A percentile compares a stretch with the other conserved stretches of the same genome.
Evolutionary conservation across 1,139 yeast genomes (phyloP).

Genomic region (Ashbya aceris): DNA sequence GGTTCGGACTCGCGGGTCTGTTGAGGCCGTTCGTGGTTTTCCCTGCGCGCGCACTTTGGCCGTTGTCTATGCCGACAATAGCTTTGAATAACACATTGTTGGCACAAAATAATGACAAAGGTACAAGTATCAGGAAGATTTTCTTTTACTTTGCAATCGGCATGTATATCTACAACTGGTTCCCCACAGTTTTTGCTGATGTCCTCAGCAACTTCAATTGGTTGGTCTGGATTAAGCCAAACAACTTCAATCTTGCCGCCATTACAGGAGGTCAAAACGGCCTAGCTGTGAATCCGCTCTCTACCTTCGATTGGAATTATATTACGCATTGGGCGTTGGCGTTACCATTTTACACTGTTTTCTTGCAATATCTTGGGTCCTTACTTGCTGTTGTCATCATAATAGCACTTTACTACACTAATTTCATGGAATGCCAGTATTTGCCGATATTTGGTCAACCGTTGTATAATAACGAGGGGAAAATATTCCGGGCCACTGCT

Average conservation of each 20-base stretch:
- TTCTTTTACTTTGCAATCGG: conserved; percentile 31
- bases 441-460: conserved; percentile 46
- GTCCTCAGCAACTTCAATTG: conserved; percentile 39
- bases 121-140: conserved; percentile 39
- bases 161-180: conserved; percentile 46
- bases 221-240: conserved; percentile 56
- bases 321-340: not conserved
- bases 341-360: conserved; percentile 41
- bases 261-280: conserved; percentile 46
- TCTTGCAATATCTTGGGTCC: conserved; percentile 37
- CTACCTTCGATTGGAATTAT: conserved; percentile 43
- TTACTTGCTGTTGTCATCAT: conserved; percentile 36
- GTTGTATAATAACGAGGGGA: conserved; percentile 42
- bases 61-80: conserved; percentile 43
- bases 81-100: conserved; percentile 47
- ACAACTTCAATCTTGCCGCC: conserved; percentile 43
- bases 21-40: conserved; percentile 48
- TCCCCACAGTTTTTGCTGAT: conserved; percentile 35
- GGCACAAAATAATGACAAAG: conserved; percentile 37
- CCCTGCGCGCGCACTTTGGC: conserved; percentile 51
- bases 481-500: conserved; percentile 34
- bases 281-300: conserved; percentile 46
- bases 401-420: conserved; percentile 42
- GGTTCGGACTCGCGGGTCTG: conserved; percentile 57
- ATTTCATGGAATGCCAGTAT: conserved; percentile 43